Conservation (phyloP, 1,284 basidiomycete species). For the Ceraceosorus bombacis region DNA sequence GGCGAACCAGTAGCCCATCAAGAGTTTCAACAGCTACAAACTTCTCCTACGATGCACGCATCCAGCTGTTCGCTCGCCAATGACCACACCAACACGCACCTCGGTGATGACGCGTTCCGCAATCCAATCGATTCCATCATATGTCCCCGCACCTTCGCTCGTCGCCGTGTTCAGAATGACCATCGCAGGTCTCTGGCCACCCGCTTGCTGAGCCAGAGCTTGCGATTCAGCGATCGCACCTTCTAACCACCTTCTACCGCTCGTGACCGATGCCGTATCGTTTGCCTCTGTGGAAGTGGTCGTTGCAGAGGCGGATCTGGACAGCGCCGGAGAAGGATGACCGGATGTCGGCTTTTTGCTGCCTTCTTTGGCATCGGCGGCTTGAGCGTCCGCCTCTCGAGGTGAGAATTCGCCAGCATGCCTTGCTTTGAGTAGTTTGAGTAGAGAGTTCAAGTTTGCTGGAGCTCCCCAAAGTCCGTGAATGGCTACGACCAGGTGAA, state of each 20-base stretch:
- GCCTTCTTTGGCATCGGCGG: conserved; percentile 3
- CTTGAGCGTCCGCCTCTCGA: conserved; percentile 3
- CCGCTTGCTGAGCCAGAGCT: neutral
- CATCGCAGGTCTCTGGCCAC: conserved; percentile 37
- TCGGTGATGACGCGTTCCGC: conserved; percentile 58
- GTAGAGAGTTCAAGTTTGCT: conserved; percentile 53
- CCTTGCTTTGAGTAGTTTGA: conserved; percentile 47
- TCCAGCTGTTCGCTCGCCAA: neutral
- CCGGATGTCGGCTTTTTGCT: too few species aligned
- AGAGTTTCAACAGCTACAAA: neutral
- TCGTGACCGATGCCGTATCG: neutral
- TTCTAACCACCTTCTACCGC: conserved; percentile 3
- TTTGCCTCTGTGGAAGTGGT: too few species aligned
- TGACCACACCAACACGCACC: neutral
- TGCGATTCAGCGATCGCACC: conserved; percentile 11
- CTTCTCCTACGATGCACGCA: too few species aligned
- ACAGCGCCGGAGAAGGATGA: too few species aligned
- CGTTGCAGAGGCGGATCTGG: too few species aligned
- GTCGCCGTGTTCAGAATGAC: conserved; percentile 56
- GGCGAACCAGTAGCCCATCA: too few species aligned
- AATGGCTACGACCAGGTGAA: conserved; percentile 63
- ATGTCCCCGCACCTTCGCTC: conserved; percentile 59
- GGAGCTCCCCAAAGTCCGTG: conserved; percentile 81
- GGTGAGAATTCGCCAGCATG: conserved; percentile 18
- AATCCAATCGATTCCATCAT: conserved; percentile 69